phyloP scores from a whole-genome alignment of 192 early-diverging fungal genomes.

The Coemansia sp. region DNA sequence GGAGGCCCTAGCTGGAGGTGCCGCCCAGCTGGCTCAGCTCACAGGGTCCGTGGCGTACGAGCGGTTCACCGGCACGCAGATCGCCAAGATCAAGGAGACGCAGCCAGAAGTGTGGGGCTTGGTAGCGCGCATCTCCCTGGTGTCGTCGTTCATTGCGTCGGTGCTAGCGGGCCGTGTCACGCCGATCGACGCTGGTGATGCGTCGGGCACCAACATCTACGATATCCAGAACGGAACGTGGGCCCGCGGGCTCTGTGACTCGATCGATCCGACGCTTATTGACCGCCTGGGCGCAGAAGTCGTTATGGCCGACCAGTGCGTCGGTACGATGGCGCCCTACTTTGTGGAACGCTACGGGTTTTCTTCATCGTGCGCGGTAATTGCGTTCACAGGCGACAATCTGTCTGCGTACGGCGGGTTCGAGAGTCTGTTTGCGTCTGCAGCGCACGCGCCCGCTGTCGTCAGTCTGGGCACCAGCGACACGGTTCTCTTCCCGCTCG shows the following conservation, averaged over 20 bases:
- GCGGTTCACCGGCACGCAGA: constrained; percentile 77
- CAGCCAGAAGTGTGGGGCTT: constrained; percentile 4
- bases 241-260: constrained; percentile 20
- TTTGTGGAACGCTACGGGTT: constrained; percentile 70
- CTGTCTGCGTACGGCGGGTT: constrained; percentile 52
- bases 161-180: constrained; percentile 60
- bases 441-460: constrained; percentile 52
- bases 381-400: constrained; percentile 81
- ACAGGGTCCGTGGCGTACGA: constrained; percentile 81
- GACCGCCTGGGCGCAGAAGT: constrained; percentile 54
- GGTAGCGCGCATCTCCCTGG: constrained; percentile 63
- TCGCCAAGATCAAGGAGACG: constrained; percentile 59
- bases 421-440: constrained; percentile 56
- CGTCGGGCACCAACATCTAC: constrained; percentile 79
- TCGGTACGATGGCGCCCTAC: constrained; percentile 62
- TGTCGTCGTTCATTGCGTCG: constrained; percentile 71
- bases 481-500: constrained; percentile 65
- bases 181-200: constrained; percentile 71
- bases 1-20: constrained; percentile 65
- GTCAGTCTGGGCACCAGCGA: constrained; percentile 82
- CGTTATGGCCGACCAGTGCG: constrained; percentile 30
- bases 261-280: constrained; percentile 26
- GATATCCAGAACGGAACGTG: constrained; percentile 57
- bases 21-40: constrained; percentile 59
- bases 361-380: constrained; percentile 54